Evolutionary conservation across 202 grass and related monocot species (phyloP), one percentile per base, ranked within the genome.

Genomic region (Schoenoplectus triqueter): DNA sequence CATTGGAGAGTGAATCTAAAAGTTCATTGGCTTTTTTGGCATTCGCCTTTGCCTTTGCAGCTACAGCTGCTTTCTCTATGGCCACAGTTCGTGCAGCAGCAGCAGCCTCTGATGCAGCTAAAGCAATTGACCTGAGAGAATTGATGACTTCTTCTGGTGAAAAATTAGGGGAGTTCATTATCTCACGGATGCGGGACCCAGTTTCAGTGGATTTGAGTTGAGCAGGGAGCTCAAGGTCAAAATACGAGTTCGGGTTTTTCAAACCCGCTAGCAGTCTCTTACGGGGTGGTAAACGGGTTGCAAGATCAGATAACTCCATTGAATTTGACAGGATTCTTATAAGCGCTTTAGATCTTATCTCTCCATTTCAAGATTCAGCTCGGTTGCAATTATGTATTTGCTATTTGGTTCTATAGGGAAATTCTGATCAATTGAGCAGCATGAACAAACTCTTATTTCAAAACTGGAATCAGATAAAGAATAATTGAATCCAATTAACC

Each of bases 181-280:
- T 83, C 78, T 78, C 84, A 31, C 91, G 88, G 87, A 95, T 76
- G 14, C 87, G 96, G 45, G 82, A 85, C 1, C 86, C 79, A 22
- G 93, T 85, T 85, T 91, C 82, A 2, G 86, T 88, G 84, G 85
- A 88, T 62, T 87, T 77, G 18, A 87, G 84, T 54, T 89, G 91
- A 63, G 89, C 49, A 15, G 86, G 87, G 13, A 85, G 83, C 8
- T 71, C 63, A 56, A 88, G 81, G 79, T 92, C 91, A 84, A 63
- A 78, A 69, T 84, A 64, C 10, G 84, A 54, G 64, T 87, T 84
- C 7, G 84, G 86, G 63, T 88, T 90, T 88, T 88, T 87, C 86
- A 96, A 82, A 69, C 93, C 92, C 19, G 93, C 93, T 10, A 99
- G 96, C 81, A 96, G 90, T 57, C 96, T 90, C 88, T 99, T 99